Conservation (phyloP, 2,329 filamentous ascomycete genomes). For the Falciphora oryzae region DNA sequence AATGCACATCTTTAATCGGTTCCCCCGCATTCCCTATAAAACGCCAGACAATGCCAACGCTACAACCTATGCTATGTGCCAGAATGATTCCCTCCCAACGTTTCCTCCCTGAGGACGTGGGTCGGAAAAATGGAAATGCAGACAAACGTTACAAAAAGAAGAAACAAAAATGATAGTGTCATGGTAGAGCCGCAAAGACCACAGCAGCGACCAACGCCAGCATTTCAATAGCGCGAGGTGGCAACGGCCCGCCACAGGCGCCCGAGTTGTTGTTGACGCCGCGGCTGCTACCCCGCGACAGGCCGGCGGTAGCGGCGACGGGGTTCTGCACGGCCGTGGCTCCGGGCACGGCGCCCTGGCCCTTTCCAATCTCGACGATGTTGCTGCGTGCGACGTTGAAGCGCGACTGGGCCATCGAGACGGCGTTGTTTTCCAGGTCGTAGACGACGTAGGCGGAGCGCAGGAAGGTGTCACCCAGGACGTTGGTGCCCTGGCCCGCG, state of each 20-base stretch:
- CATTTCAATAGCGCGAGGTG: too few species aligned
- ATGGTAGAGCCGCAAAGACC: too few species aligned
- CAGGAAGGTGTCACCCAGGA: conserved; percentile 70
- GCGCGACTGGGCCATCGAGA: conserved; percentile 62
- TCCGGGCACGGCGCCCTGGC: conserved; percentile 44
- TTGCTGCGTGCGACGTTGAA: conserved; percentile 49
- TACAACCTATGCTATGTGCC: too few species aligned
- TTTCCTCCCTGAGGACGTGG: too few species aligned
- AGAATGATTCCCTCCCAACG: too few species aligned
- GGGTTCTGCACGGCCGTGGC: conserved; percentile 44
- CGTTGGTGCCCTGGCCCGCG: conserved; percentile 46
- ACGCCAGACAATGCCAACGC: too few species aligned
- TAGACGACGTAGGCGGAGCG: conserved; percentile 72
- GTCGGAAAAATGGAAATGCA: not conserved
- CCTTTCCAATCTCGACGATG: conserved; percentile 50
- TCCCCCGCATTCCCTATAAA: too few species aligned
- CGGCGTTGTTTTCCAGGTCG: conserved; percentile 65
- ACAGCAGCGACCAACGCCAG: conserved; percentile 9
- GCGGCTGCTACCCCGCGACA: conserved; percentile 16
- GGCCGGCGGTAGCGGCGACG: conserved; percentile 42
- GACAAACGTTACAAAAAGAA: not conserved
- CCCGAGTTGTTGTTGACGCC: conserved; percentile 9
- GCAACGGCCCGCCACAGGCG: not conserved
- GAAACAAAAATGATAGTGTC: not conserved
- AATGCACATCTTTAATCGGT: too few species aligned